Evolutionary conservation across 331 rosid genomes (phyloP).

Genomic region (Phaseolus coccineus): DNA sequence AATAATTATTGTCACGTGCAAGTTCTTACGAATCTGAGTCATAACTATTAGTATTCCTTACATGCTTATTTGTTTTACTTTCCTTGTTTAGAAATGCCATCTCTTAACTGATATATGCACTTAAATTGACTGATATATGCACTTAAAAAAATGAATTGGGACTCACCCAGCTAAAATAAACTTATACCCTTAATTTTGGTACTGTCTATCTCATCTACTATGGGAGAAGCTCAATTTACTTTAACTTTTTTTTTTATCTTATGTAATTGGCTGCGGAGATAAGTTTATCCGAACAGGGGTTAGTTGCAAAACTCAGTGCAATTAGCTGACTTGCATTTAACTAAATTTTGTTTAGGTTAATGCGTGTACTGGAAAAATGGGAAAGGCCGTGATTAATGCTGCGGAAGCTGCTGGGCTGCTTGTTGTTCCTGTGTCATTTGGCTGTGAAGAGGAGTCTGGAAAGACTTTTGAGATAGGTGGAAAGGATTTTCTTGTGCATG

Average conservation of each 20-base stretch:
- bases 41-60: not conserved
- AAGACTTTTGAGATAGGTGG: slow-evolving; percentile 63
- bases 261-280: not conserved
- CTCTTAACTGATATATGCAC: no score
- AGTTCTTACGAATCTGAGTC: not conserved
- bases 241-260: not conserved
- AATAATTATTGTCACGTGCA: not conserved
- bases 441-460: slow-evolving; percentile 72
- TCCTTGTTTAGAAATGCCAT: not conserved
- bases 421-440: slow-evolving; percentile 86
- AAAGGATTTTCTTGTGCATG: slow-evolving; percentile 75
- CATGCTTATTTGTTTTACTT: not conserved
- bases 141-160: no score
- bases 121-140: no score
- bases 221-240: no score
- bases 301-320: slow-evolving; percentile 13
- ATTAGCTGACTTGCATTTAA: slow-evolving; percentile 7
- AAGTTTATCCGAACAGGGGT: no score
- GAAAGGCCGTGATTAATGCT: slow-evolving; percentile 81
- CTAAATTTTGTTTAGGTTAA: slow-evolving; percentile 62
- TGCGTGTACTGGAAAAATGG: slow-evolving; percentile 97
- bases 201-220: no score
- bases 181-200: no score
- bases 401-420: slow-evolving; percentile 87
- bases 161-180: no score